These are phyloP conservation scores for Metschnikowia matae DNA, from an alignment of 805 yeast species.

Conservation along the genomic window DNA sequence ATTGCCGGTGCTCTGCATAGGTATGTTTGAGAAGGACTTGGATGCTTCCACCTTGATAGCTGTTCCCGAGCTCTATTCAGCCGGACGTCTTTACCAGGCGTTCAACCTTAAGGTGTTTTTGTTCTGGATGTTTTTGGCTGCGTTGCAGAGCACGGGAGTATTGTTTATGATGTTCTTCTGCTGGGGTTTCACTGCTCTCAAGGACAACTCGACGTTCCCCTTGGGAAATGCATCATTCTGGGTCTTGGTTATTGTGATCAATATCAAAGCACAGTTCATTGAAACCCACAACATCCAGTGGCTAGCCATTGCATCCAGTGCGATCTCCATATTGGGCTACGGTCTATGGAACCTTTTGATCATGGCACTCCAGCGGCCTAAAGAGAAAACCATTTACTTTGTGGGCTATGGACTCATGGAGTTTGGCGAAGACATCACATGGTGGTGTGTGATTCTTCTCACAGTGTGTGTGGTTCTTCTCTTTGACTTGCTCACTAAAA, in stretches of 20 bases:
- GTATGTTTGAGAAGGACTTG: constrained; percentile 93
- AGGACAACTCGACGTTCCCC: constrained; percentile 78
- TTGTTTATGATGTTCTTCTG: constrained; percentile 62
- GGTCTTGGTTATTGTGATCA: constrained; percentile 66
- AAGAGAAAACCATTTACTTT: constrained; percentile 57
- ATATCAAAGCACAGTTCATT: constrained; percentile 71
- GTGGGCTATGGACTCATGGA: constrained; percentile 67
- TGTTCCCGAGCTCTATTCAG: constrained; percentile 81
- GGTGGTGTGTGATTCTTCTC: constrained; percentile 77
- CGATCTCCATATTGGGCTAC: constrained; percentile 81
- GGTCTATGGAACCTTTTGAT: constrained; percentile 76
- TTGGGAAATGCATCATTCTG: constrained; percentile 74
- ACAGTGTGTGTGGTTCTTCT: constrained; percentile 55
- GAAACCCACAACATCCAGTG: constrained; percentile 77
- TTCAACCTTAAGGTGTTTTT: constrained; percentile 70
- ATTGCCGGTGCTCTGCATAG: constrained; percentile 83
- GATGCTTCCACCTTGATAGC: constrained; percentile 84
- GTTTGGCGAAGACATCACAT: constrained; percentile 76
- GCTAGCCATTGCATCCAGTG: constrained; percentile 59
- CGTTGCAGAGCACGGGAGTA: constrained; percentile 64
- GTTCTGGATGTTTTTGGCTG: constrained; percentile 75
- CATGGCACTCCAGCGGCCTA: constrained; percentile 58
- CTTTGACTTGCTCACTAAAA: constrained; percentile 62
- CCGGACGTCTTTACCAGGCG: constrained; percentile 69
- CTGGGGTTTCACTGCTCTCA: constrained; percentile 67